A percentile compares a stretch with the other conserved stretches of the same genome.
These are phyloP conservation scores for Mycosphaerella arachidis DNA, from an alignment of 2,329 filamentous ascomycete species.

Conservation along the genomic window DNA sequence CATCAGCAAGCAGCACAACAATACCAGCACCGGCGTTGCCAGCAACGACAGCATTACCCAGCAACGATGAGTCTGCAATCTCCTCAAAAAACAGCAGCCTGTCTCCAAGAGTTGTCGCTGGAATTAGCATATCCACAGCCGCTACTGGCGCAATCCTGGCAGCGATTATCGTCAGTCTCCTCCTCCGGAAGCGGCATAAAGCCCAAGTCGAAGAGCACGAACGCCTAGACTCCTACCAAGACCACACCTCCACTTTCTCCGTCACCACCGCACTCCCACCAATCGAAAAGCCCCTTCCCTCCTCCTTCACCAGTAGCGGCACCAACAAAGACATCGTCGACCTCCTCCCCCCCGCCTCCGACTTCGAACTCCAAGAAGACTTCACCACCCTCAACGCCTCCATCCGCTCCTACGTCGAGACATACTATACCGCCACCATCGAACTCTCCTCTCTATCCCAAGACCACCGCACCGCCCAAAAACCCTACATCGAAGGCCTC, in stretches of 20 bases:
- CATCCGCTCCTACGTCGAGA: background rate
- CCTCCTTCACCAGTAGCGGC: background rate
- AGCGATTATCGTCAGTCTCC: background rate
- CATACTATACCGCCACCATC: background rate
- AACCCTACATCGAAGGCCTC: background rate
- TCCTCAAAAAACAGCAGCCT: background rate
- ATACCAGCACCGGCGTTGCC: no score
- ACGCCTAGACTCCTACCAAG: background rate
- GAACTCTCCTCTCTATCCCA: background rate
- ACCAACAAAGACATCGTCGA: background rate
- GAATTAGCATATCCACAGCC: background rate
- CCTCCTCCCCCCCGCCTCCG: background rate
- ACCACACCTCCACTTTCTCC: background rate
- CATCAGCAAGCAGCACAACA: no score
- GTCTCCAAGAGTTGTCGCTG: background rate
- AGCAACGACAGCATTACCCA: background rate
- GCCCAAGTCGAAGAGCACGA: background rate
- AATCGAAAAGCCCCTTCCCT: background rate
- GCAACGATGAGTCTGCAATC: background rate
- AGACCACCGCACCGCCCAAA: background rate
- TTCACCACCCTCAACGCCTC: background rate
- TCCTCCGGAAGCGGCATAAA: background rate
- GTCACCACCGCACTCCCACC: background rate
- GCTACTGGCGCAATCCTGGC: background rate
- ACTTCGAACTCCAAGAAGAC: background rate